Conservation (phyloP, 2,329 filamentous ascomycete species). For the Elsinoe ampelina region DNA sequence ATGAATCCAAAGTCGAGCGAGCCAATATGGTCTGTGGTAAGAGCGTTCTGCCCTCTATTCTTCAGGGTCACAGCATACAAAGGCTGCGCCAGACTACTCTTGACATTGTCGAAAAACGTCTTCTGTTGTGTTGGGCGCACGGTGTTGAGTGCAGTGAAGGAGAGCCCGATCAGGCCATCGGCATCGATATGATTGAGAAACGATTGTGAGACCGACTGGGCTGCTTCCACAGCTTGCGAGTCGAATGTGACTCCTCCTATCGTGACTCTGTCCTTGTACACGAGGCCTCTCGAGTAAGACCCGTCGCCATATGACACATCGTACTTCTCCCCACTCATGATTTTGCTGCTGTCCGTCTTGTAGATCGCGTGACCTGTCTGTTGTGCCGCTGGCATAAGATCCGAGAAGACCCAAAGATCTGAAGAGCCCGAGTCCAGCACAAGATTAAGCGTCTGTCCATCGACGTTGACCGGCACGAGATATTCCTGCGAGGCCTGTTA, state of each 20-base stretch:
- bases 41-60: slow-evolving; percentile 34
- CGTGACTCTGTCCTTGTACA: slow-evolving; percentile 56
- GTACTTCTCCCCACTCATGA: slow-evolving; percentile 46
- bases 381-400: slow-evolving; percentile 42
- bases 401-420: slow-evolving; percentile 62
- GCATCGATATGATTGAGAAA: slow-evolving; percentile 45
- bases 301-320: slow-evolving; percentile 57
- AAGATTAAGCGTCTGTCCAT: slow-evolving; percentile 52
- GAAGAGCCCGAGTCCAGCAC: slow-evolving; percentile 66
- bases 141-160: slow-evolving; percentile 52
- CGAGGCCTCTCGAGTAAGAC: slow-evolving; percentile 51
- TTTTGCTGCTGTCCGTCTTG: slow-evolving; percentile 39
- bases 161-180: slow-evolving; percentile 52
- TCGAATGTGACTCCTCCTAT: slow-evolving; percentile 52
- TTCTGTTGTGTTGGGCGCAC: slow-evolving; percentile 41
- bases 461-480: slow-evolving; percentile 51
- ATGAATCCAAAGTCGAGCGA: slow-evolving; percentile 11
- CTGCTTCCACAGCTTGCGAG: slow-evolving; percentile 57
- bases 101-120: slow-evolving; percentile 53
- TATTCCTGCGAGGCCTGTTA: slow-evolving; percentile 32
- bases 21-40: slow-evolving; percentile 32
- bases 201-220: slow-evolving; percentile 45
- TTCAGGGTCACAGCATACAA: slow-evolving; percentile 52
- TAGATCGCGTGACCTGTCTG: slow-evolving; percentile 47
- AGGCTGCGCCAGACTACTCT: slow-evolving; percentile 39